Evolutionary conservation across 169 alveolate species (phyloP).

Genomic region (Eimeria maxima): DNA sequence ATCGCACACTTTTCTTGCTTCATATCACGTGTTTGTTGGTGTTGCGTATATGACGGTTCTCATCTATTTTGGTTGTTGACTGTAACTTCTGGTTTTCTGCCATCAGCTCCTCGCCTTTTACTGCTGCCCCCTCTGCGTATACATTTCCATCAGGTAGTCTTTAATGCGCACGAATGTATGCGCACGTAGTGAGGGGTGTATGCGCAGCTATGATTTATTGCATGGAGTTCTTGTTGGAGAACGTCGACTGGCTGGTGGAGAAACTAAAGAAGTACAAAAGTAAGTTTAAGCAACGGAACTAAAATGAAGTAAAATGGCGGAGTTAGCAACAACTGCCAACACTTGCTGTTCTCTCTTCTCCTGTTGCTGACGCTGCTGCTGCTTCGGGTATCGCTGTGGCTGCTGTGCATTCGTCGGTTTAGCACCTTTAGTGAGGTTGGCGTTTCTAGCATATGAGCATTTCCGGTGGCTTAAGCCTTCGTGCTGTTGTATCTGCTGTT

Average conservation of each 20-base stretch:
- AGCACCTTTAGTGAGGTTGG: background rate
- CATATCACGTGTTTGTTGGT: no score
- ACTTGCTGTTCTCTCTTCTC: background rate
- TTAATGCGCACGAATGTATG: background rate
- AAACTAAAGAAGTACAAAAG: conserved; percentile 76
- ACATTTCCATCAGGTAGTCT: background rate
- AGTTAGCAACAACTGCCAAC: background rate
- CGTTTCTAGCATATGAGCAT: no score
- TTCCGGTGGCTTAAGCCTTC: background rate
- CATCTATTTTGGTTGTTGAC: background rate
- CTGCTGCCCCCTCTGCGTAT: background rate
- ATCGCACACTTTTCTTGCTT: background rate
- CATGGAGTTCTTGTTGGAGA: conserved; percentile 95
- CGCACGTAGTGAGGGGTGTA: background rate
- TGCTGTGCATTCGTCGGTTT: background rate
- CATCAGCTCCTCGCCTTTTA: no score
- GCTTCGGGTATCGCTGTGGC: no score
- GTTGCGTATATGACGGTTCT: no score
- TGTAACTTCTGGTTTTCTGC: no score
- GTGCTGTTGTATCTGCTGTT: background rate
- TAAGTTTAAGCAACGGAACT: conserved; percentile 52
- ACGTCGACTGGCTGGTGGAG: conserved; percentile 95
- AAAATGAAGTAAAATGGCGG: background rate
- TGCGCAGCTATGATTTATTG: conserved; percentile 93
- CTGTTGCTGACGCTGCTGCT: background rate